Conservation (phyloP, 176 grass and related monocot species). For the Avena sativa region DNA sequence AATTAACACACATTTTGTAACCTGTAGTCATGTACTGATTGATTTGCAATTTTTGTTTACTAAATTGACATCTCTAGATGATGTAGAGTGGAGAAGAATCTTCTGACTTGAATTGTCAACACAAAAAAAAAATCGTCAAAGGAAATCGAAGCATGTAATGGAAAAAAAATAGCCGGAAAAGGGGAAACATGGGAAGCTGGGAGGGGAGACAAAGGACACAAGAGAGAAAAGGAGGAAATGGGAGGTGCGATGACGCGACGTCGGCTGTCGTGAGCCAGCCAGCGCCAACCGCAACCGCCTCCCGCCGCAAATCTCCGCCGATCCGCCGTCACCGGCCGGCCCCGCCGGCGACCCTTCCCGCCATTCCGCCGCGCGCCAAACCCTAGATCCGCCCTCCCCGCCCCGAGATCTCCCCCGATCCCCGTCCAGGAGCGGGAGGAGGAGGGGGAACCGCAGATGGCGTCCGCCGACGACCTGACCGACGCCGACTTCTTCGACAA, state of each 20-base stretch:
- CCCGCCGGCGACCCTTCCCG: neutral
- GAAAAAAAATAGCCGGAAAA: neutral
- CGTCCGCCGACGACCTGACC: constrained; percentile 71
- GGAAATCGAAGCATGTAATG: neutral
- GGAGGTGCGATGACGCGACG: constrained; percentile 40
- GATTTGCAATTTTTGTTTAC: too few species aligned
- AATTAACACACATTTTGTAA: too few species aligned
- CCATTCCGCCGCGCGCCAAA: neutral
- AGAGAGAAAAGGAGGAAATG: neutral
- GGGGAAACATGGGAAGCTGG: neutral
- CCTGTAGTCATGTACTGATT: too few species aligned
- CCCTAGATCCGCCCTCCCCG: constrained; percentile 50
- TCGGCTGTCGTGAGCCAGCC: constrained; percentile 46
- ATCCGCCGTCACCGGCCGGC: constrained; percentile 29
- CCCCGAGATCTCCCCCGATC: constrained; percentile 45
- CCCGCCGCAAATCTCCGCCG: neutral
- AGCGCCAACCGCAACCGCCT: constrained; percentile 8
- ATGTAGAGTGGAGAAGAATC: neutral
- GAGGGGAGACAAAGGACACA: too few species aligned
- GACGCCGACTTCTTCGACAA: constrained; percentile 98
- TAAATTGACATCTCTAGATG: too few species aligned
- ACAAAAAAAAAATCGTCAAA: neutral
- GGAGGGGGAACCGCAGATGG: constrained; percentile 38
- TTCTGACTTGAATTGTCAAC: neutral
- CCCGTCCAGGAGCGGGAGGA: neutral